A percentile compares a stretch with the other conserved stretches of the same genome.
Evolutionary conservation across 2,329 filamentous ascomycete genomes (phyloP).

Genomic region (Fusarium sp.): DNA sequence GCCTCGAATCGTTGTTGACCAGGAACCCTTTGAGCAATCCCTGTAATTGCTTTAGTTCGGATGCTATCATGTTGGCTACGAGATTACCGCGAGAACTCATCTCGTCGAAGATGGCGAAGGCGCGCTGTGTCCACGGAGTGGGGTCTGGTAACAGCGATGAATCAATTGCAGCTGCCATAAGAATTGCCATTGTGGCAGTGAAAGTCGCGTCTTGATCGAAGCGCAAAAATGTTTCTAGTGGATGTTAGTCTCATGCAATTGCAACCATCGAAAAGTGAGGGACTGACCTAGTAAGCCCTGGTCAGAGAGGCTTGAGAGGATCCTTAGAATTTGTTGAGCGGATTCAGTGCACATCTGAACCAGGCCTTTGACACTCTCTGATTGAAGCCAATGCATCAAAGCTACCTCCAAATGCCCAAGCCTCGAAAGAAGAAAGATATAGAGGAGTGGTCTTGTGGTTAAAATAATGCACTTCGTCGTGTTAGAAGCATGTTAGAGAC

Average conservation of each 20-base stretch:
- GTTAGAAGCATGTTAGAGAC: neutral
- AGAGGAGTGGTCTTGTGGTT: slow-evolving; percentile 39
- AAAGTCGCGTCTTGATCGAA: slow-evolving; percentile 38
- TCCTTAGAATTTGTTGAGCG: slow-evolving; percentile 34
- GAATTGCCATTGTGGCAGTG: slow-evolving; percentile 56
- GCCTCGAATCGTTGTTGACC: slow-evolving; percentile 8
- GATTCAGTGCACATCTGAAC: slow-evolving; percentile 30
- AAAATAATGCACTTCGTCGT: slow-evolving; percentile 36
- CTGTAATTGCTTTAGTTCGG: slow-evolving; percentile 34
- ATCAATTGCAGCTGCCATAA: slow-evolving; percentile 58
- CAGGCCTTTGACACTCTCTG: slow-evolving; percentile 32
- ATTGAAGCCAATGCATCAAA: slow-evolving; percentile 43
- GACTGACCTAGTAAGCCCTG: slow-evolving; percentile 32
- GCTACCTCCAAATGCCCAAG: slow-evolving; percentile 39
- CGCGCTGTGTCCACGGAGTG: slow-evolving; percentile 57
- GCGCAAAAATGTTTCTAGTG: slow-evolving; percentile 25
- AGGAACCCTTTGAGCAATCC: slow-evolving; percentile 18
- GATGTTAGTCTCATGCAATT: neutral
- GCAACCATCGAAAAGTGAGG: fast-evolving
- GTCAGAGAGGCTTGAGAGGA: slow-evolving; percentile 35
- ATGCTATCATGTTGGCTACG: slow-evolving; percentile 57
- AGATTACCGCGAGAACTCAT: slow-evolving; percentile 62
- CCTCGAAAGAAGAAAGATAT: slow-evolving; percentile 40
- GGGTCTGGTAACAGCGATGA: slow-evolving; percentile 53
- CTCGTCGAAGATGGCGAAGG: slow-evolving; percentile 61